A percentile compares a stretch with the other conserved stretches of the same genome.
Conservation (phyloP, 257 asterid species). For the Asclepias syriaca region DNA sequence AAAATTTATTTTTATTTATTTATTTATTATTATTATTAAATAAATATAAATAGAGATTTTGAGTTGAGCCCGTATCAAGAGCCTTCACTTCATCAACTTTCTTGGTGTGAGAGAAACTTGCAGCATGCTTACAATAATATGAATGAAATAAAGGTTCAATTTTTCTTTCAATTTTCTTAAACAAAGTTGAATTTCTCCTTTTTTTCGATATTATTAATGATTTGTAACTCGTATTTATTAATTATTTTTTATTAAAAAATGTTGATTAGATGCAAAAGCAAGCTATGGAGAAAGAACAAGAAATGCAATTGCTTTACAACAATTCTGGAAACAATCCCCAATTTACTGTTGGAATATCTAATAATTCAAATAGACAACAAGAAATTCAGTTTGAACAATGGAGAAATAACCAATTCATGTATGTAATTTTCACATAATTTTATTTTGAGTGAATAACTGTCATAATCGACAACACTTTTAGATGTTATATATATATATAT, state of each 20-base stretch:
- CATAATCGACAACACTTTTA: too few relatives aligned
- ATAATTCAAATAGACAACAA: not conserved
- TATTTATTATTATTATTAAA: too few relatives aligned
- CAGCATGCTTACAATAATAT: constrained; percentile 30
- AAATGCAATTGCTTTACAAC: not conserved
- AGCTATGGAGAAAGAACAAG: not conserved
- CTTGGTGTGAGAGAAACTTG: constrained; percentile 66
- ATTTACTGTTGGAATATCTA: not conserved
- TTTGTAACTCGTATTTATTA: too few relatives aligned
- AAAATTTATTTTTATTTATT: too few relatives aligned
- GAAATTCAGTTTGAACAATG: not conserved
- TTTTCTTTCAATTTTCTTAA: not conserved
- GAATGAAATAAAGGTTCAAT: not conserved
- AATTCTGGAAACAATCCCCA: not conserved
- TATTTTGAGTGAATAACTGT: too few relatives aligned
- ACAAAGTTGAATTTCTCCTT: too few relatives aligned
- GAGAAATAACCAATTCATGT: not conserved
- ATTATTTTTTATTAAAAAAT: not conserved
- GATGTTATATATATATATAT: too few relatives aligned
- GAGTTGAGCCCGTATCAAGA: constrained; percentile 40
- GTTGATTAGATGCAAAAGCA: not conserved
- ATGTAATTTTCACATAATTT: not conserved
- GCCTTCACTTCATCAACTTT: constrained; percentile 49
- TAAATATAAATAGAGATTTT: constrained; percentile 34
- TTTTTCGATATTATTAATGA: too few relatives aligned